Conservation (phyloP, 768 basidiomycete species). For the Dioszegia hungarica region DNA sequence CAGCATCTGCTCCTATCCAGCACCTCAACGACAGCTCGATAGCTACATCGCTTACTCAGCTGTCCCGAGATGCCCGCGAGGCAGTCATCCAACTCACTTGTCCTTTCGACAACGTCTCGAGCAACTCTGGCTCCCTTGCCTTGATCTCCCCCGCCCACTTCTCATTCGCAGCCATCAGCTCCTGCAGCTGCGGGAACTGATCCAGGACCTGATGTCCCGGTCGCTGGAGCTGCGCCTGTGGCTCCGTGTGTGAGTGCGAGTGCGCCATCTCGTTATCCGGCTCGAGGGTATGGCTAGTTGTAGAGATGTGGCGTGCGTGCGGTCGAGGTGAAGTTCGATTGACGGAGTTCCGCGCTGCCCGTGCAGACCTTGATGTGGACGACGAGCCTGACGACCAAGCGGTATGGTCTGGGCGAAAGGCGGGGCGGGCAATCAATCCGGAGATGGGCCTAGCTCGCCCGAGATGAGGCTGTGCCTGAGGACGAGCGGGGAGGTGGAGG, state of each 20-base stretch:
- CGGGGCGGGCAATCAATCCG: too few relatives aligned
- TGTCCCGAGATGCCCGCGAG: neutral
- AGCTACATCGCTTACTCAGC: too few relatives aligned
- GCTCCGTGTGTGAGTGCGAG: neutral
- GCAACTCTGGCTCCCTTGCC: constrained; percentile 61
- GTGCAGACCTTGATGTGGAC: too few relatives aligned
- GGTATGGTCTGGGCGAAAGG: too few relatives aligned
- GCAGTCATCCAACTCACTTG: constrained; percentile 56
- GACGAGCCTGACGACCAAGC: too few relatives aligned
- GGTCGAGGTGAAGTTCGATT: too few relatives aligned
- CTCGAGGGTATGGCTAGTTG: neutral
- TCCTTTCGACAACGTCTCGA: constrained; percentile 58
- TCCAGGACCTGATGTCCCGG: neutral
- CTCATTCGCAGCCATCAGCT: constrained; percentile 57
- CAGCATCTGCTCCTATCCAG: neutral
- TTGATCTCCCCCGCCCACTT: constrained; percentile 67
- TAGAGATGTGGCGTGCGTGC: neutral
- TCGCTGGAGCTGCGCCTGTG: neutral
- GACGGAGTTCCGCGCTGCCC: too few relatives aligned
- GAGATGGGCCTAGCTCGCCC: too few relatives aligned
- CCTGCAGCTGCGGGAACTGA: constrained; percentile 42
- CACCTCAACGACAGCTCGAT: too few relatives aligned
- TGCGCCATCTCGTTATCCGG: neutral
- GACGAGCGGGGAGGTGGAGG: too few relatives aligned
- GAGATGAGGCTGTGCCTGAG: too few relatives aligned